Conservation (phyloP, 495 filamentous ascomycete species). For the Annulohypoxylon nitens region DNA sequence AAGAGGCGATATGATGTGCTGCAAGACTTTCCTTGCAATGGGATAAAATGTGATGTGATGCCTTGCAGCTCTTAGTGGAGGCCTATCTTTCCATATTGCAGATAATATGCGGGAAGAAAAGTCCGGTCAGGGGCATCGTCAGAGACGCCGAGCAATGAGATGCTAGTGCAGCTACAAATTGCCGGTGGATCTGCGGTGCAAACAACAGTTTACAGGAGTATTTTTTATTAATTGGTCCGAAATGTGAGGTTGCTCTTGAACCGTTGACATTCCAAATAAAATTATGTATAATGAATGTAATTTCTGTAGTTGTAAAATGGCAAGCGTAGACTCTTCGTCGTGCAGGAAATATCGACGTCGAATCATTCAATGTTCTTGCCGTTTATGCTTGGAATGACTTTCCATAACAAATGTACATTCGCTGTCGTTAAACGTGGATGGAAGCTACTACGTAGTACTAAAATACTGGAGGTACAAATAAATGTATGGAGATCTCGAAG, state of each 20-base stretch:
- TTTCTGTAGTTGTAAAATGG: not conserved
- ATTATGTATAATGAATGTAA: not conserved
- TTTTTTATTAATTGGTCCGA: slow-evolving; percentile 30
- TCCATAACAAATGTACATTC: not conserved
- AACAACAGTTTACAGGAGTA: slow-evolving; percentile 8
- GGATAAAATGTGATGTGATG: slow-evolving; percentile 30
- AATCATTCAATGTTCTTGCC: not conserved
- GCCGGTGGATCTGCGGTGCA: slow-evolving; percentile 43
- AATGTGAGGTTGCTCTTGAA: slow-evolving; percentile 2
- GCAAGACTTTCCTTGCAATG: slow-evolving; percentile 1
- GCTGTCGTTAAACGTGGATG: not conserved
- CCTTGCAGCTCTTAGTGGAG: slow-evolving; percentile 23
- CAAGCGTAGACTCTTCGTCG: not conserved
- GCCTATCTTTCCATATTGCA: slow-evolving; percentile 35
- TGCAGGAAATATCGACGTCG: not conserved
- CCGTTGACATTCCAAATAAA: not conserved
- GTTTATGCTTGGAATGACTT: not conserved
- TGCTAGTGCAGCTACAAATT: slow-evolving; percentile 25
- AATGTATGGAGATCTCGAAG: not conserved
- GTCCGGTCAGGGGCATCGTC: slow-evolving; percentile 19
- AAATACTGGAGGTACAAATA: not conserved
- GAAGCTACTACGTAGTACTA: no score
- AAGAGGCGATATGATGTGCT: not conserved
- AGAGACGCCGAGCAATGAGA: slow-evolving; percentile 35
- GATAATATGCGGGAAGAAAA: slow-evolving; percentile 33